Evolutionary conservation across 208 protist species (phyloP).

Genomic region (Trypanosoma brucei): DNA sequence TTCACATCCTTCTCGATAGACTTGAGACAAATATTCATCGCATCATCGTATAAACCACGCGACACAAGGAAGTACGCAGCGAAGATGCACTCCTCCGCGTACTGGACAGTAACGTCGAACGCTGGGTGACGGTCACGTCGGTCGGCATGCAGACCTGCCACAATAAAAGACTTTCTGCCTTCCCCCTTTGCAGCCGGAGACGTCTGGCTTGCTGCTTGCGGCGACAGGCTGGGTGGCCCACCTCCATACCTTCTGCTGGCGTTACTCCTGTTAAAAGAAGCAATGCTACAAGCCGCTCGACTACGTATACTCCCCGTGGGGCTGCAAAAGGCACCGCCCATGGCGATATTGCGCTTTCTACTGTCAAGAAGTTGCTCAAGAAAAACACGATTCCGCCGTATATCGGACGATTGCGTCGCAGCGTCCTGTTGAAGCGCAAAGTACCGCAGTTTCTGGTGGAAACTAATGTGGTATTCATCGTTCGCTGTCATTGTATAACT

Average conservation of each 20-base stretch:
- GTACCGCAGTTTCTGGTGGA: slow-evolving; percentile 9
- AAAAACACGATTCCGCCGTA: slow-evolving; percentile 6
- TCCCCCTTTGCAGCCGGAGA: neutral
- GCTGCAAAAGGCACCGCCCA: too few relatives aligned
- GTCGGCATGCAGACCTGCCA: neutral
- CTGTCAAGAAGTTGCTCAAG: slow-evolving; percentile 17
- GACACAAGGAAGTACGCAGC: slow-evolving; percentile 27
- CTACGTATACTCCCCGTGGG: too few relatives aligned
- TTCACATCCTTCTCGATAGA: slow-evolving; percentile 19
- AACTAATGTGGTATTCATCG: slow-evolving; percentile 15
- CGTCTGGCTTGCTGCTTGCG: neutral
- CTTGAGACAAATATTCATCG: slow-evolving; percentile 25
- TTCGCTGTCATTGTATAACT: slow-evolving; percentile 9
- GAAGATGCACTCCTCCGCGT: slow-evolving; percentile 29
- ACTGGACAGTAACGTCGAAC: slow-evolving; percentile 10
- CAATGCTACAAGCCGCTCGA: too few relatives aligned
- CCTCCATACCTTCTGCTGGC: too few relatives aligned
- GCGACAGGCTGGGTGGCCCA: neutral
- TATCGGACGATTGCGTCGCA: neutral
- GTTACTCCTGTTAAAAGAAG: too few relatives aligned
- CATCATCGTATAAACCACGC: slow-evolving; percentile 30
- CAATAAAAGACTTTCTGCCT: neutral
- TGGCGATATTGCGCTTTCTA: slow-evolving; percentile 3
- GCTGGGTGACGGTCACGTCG: neutral
- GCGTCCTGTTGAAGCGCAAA: neutral